phyloP scores from a whole-genome alignment of 768 basidiomycete species.

The Cytidiella melzeri region DNA sequence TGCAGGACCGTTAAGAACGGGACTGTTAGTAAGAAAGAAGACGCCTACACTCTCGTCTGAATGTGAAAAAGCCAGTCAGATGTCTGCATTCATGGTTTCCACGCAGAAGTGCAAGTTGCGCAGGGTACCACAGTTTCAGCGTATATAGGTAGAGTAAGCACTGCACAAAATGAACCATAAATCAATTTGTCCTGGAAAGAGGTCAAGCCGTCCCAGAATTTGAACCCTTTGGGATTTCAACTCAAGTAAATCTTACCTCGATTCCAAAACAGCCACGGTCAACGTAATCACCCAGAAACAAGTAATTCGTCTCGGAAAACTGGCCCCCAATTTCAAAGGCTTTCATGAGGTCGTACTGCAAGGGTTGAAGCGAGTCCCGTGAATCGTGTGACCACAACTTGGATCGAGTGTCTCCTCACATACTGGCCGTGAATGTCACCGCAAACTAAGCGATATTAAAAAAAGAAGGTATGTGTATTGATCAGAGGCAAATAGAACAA shows the following conservation, averaged over 20 bases:
- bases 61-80: slow-evolving; percentile 96
- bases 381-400: background rate
- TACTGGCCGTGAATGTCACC: slow-evolving; percentile 99
- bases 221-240: too few relatives aligned
- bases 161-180: slow-evolving; percentile 27
- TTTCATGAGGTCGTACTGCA: slow-evolving; percentile 96
- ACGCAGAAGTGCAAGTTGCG: slow-evolving; percentile 74
- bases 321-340: slow-evolving; percentile 92
- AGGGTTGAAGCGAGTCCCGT: background rate
- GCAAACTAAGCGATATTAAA: slow-evolving; percentile 55
- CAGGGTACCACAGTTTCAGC: slow-evolving; percentile 87
- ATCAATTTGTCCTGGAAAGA: too few relatives aligned
- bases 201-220: too few relatives aligned
- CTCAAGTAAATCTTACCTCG: slow-evolving; percentile 53
- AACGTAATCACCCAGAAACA: slow-evolving; percentile 96
- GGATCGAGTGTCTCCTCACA: slow-evolving; percentile 36
- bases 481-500: background rate
- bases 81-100: slow-evolving; percentile 98
- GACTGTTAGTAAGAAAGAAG: background rate
- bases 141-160: slow-evolving; percentile 92
- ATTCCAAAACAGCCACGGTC: slow-evolving; percentile 93
- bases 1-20: slow-evolving; percentile 23
- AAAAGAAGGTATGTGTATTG: background rate
- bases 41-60: slow-evolving; percentile 88
- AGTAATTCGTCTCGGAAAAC: slow-evolving; percentile 75